Evolutionary conservation across 2,329 filamentous ascomycete genomes (phyloP), one percentile per base, ranked within the genome.

Genomic region (Lasiodiplodia hormozganensis): DNA sequence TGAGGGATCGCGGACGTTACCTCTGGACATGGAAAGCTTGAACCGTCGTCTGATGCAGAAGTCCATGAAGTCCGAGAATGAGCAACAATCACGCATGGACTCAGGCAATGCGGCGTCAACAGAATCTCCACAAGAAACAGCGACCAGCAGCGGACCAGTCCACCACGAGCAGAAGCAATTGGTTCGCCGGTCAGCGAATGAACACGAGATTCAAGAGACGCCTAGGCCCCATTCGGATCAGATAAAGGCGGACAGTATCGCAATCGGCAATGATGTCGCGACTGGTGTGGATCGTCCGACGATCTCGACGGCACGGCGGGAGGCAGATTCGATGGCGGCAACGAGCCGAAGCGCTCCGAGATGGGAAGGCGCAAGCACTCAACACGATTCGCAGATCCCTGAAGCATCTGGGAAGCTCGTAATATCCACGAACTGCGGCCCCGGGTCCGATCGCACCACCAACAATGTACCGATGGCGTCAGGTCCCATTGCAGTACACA

Each of bases 21-120:
- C 60, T 11, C 47, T 64, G 0, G 60, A 64, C 6, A 8, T 64
- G 18, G 60, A 64, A 12, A 38, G 28, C 11, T 10, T 64, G 28
- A 64, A 64, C 40, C 43, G 60, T 10, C 28, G 47, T 28, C 25
- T 64, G 31, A 31, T 52, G 43, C 43, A 64, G 16, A 64, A 12
- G 4, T 25, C 43, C 4, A 31, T 6, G 25, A 3, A 2, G 23
- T 21, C 23, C n/a, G 18, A 18, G 16, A 31, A 38, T 14, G 58
- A 62, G 18, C 43, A 21, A 8, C 18, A 8, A n/a, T 47, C 10
- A 28, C 8, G 28, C 28, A 28, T 10, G 18, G 53, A 10, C 12
- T 10, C 16, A 21, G 38, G 7, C 4, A 51, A 8, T 10, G 40
- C 31, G 2, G 28, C 28, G 8, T 16, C 54, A 8, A 25, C 8